Conservation (phyloP, 2,329 filamentous ascomycete species). For the Lecanicillium sp. region DNA sequence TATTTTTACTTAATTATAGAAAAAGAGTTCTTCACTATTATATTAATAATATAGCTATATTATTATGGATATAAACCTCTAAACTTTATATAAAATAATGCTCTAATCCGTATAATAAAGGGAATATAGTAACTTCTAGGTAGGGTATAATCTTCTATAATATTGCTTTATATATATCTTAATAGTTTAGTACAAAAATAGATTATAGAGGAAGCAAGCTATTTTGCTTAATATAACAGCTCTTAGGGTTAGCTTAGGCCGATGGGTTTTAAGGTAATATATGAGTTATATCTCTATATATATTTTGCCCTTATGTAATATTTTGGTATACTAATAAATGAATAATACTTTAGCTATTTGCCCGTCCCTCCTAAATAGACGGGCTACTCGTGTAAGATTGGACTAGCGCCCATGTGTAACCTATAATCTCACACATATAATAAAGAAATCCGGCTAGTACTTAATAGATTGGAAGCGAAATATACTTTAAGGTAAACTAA, state of each 20-base stretch:
- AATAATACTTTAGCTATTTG: background rate
- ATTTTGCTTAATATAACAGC: slow-evolving; percentile 44
- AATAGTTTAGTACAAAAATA: slow-evolving; percentile 37
- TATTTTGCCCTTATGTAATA: slow-evolving; percentile 4
- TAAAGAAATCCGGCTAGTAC: background rate
- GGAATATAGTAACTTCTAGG: slow-evolving; percentile 6
- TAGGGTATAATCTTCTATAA: slow-evolving; percentile 38
- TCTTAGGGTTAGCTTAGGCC: slow-evolving; percentile 26
- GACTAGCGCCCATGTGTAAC: background rate
- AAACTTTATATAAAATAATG: slow-evolving; percentile 3
- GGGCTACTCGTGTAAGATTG: background rate
- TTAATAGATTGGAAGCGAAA: background rate
- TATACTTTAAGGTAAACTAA: slow-evolving; percentile 21
- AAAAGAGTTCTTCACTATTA: slow-evolving; percentile 3
- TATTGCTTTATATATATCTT: slow-evolving; percentile 34
- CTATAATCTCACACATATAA: slow-evolving; percentile 1
- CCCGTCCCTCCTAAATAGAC: background rate
- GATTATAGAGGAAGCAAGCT: slow-evolving; percentile 46
- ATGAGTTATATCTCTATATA: background rate
- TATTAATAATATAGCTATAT: background rate
- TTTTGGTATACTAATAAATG: background rate
- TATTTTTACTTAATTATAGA: background rate
- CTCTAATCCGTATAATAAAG: background rate
- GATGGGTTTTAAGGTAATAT: slow-evolving; percentile 1
- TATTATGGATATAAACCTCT: slow-evolving; percentile 5